phyloP scores from a whole-genome alignment of 148 eudicot genomes.

The Arbutus unedo region DNA sequence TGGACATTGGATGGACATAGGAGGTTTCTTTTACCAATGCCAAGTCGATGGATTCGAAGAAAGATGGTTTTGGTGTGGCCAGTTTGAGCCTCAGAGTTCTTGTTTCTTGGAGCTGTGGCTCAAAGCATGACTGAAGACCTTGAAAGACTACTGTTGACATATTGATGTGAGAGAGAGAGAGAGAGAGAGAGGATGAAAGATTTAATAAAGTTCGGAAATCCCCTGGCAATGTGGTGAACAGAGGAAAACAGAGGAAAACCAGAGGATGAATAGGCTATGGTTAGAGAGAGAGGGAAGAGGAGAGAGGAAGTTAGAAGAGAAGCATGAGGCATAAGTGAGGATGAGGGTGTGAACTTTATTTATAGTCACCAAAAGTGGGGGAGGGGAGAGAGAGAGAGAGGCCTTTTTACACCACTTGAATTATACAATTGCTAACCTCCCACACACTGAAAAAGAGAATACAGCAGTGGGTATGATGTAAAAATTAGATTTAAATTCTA shows the following conservation, averaged over 20 bases:
- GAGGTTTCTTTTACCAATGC: constrained; percentile 10
- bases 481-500: not conserved
- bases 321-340: constrained; percentile 34
- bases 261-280: constrained; percentile 3
- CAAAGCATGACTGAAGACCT: constrained; percentile 28
- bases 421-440: constrained; percentile 2
- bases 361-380: constrained; percentile 55
- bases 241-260: not conserved
- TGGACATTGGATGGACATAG: constrained; percentile 23
- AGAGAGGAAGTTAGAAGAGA: constrained; percentile 11
- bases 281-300: constrained; percentile 1
- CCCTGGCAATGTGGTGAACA: constrained; percentile 1
- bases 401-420: constrained; percentile 25
- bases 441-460: constrained; percentile 15
- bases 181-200: not conserved
- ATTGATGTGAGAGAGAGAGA: not conserved
- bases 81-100: constrained; percentile 37
- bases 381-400: constrained; percentile 3
- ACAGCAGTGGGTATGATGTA: constrained; percentile 15
- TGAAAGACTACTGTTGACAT: constrained; percentile 60
- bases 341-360: constrained; percentile 40
- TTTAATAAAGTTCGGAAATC: not conserved
- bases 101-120: constrained; percentile 30
- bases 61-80: constrained; percentile 22
- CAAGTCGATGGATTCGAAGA: not conserved